phyloP scores from a whole-genome alignment of 1,139 yeast species.

The Saccharomycopsis hybrid region DNA sequence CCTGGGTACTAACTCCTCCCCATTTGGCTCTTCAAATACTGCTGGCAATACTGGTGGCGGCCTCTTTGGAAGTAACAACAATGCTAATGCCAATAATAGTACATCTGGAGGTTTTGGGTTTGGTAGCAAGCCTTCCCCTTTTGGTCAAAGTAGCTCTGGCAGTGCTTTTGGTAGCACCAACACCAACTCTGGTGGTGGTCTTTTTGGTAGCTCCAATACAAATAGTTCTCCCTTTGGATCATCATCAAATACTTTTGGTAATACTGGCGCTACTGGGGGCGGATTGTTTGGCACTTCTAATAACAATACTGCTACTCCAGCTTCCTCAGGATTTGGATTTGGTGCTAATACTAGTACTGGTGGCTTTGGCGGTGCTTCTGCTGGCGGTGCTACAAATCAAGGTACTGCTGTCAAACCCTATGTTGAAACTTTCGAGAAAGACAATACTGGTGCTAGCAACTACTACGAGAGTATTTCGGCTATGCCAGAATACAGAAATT shows the following conservation, averaged over 20 bases:
- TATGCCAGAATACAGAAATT: slow-evolving; percentile 86
- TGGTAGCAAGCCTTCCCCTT: too few relatives aligned
- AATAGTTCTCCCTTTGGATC: slow-evolving; percentile 33
- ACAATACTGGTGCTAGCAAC: slow-evolving; percentile 51
- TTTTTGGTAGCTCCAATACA: slow-evolving; percentile 26
- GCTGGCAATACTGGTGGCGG: slow-evolving; percentile 26
- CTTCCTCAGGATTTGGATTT: slow-evolving; percentile 31
- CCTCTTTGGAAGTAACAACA: slow-evolving; percentile 31
- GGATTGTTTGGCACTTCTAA: slow-evolving; percentile 33
- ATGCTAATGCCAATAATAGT: too few relatives aligned
- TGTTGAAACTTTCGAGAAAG: slow-evolving; percentile 65
- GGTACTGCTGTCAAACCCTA: slow-evolving; percentile 75
- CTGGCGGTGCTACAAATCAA: slow-evolving; percentile 30
- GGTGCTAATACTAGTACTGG: slow-evolving; percentile 25
- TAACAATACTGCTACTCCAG: slow-evolving; percentile 17
- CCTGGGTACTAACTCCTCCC: slow-evolving; percentile 24
- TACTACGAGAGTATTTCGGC: slow-evolving; percentile 69
- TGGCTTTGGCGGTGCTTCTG: slow-evolving; percentile 32
- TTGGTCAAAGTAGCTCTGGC: slow-evolving; percentile 24
- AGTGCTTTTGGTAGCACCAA: slow-evolving; percentile 27
- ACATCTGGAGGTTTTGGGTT: too few relatives aligned
- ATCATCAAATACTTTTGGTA: slow-evolving; percentile 21
- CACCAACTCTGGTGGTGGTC: slow-evolving; percentile 18
- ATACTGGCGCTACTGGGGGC: slow-evolving; percentile 30
- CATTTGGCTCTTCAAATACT: slow-evolving; percentile 21